These are phyloP conservation scores for Corymbia citriodora DNA, from an alignment of 441 rosid species.

Conservation along the genomic window DNA sequence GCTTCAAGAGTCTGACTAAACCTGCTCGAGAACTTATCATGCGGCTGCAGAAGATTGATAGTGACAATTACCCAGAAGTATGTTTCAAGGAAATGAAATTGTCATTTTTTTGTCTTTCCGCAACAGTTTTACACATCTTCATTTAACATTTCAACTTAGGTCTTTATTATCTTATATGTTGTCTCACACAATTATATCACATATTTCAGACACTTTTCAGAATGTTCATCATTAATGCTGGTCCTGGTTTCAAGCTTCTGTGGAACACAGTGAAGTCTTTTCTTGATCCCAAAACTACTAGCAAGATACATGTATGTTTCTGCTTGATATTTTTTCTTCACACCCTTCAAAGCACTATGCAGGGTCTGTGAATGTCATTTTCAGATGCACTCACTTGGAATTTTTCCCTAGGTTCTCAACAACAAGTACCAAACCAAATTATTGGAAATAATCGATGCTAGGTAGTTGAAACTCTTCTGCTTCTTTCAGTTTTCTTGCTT, in stretches of 20 bases:
- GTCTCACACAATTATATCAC: background rate
- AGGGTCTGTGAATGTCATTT: background rate
- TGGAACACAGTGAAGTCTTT: conserved; percentile 14
- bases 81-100: background rate
- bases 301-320: conserved; percentile 8
- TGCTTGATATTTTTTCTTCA: background rate
- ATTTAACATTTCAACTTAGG: background rate
- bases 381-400: background rate
- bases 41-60: conserved; percentile 7
- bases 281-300: conserved; percentile 9
- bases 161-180: background rate
- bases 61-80: conserved; percentile 13
- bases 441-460: conserved; percentile 9
- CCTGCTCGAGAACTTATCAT: conserved; percentile 11
- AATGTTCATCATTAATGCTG: conserved; percentile 15
- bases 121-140: background rate
- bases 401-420: conserved; percentile 8
- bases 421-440: conserved; percentile 13
- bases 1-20: conserved; percentile 3
- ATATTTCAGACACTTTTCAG: conserved; percentile 12
- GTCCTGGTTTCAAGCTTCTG: conserved; percentile 13
- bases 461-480: background rate
- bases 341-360: background rate
- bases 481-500: background rate
- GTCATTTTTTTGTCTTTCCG: background rate